Percentiles rank a stretch among this genome's conserved stretches.
Conservation (phyloP, 2,329 filamentous ascomycete species). For the Albifimbria verrucaria region DNA sequence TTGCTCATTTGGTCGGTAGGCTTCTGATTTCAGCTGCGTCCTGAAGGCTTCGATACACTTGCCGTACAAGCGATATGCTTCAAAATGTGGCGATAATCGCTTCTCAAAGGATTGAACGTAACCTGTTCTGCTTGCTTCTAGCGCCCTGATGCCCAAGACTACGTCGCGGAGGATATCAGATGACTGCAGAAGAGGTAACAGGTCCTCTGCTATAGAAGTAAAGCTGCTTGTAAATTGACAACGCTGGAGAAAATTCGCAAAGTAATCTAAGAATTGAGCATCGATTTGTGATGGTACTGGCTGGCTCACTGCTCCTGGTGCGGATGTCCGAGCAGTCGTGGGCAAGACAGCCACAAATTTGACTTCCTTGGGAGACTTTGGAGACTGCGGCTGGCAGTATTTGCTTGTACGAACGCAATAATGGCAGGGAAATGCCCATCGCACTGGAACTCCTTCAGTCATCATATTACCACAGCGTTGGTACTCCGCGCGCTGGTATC, state of each 20-base stretch:
- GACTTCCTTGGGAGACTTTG: rapidly evolving
- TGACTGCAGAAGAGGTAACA: conserved; percentile 14
- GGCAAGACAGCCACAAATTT: conserved; percentile 11
- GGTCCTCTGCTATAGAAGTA: background rate
- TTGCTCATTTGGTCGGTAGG: conserved; percentile 2
- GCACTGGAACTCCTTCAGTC: conserved; percentile 13
- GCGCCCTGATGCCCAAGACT: conserved; percentile 20
- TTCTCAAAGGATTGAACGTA: background rate
- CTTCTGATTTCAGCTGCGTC: conserved; percentile 1
- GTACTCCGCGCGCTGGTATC: background rate
- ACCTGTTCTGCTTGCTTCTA: conserved; percentile 17
- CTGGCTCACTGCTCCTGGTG: background rate
- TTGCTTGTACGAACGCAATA: conserved; percentile 22
- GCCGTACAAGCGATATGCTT: conserved; percentile 16
- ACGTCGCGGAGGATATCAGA: conserved; percentile 13
- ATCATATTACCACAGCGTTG: background rate
- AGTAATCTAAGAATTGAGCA: conserved; percentile 10
- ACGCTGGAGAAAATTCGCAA: conserved; percentile 11
- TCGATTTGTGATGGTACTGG: conserved; percentile 1
- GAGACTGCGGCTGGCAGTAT: conserved; percentile 12
- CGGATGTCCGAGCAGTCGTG: background rate
- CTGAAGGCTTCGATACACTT: conserved; percentile 13
- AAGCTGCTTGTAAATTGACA: conserved; percentile 18
- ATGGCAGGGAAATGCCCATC: conserved; percentile 19
- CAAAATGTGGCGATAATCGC: background rate